phyloP scores from a whole-genome alignment of 352 stramenopile species.

The Phytophthora meadii region DNA sequence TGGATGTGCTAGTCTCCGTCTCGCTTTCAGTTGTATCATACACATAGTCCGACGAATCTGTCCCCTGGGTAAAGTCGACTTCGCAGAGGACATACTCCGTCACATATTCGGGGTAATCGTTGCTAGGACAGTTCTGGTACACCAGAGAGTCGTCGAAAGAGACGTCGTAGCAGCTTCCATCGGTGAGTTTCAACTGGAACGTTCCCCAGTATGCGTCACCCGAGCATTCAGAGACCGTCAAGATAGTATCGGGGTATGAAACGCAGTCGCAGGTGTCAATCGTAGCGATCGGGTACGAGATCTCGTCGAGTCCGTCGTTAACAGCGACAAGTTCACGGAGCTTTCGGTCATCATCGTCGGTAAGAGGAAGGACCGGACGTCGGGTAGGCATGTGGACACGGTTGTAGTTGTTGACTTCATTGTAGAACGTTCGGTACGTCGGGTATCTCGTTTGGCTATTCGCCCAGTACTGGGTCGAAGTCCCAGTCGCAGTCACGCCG shows the following conservation, averaged over 20 bases:
- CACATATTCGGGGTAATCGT: neutral
- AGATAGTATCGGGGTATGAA: neutral
- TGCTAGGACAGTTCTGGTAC: constrained; percentile 13
- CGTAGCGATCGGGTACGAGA: constrained; percentile 11
- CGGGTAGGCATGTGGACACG: neutral
- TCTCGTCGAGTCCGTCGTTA: constrained; percentile 12
- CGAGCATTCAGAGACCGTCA: neutral
- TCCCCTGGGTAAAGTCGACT: constrained; percentile 14
- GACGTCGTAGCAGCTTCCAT: constrained; percentile 18
- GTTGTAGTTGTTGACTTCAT: constrained; percentile 8
- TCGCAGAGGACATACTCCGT: constrained; percentile 11
- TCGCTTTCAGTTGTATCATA: neutral
- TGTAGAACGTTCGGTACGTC: constrained; percentile 6
- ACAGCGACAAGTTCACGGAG: neutral
- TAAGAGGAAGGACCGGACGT: neutral
- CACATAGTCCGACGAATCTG: neutral
- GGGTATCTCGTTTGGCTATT: neutral
- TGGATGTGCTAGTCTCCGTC: neutral
- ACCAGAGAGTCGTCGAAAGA: constrained; percentile 10
- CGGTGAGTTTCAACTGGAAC: constrained; percentile 10
- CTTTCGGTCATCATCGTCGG: neutral
- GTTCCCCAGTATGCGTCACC: constrained; percentile 7
- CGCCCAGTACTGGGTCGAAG: neutral
- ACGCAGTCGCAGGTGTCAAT: constrained; percentile 16
- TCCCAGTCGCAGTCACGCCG: neutral